phyloP scores from a whole-genome alignment of 768 basidiomycete genomes.

The Tylopilus balloui region DNA sequence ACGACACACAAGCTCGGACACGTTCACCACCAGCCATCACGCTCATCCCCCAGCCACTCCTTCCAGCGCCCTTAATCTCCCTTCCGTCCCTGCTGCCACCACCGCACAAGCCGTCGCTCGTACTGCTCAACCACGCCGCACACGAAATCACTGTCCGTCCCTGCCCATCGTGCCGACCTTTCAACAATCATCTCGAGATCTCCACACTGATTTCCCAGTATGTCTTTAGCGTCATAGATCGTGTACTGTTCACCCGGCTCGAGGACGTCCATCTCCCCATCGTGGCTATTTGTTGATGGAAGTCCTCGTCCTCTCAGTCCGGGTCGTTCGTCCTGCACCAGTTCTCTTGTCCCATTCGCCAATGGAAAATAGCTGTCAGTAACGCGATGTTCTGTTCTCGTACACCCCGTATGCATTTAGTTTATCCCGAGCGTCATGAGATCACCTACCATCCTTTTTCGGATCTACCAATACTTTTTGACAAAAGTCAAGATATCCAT shows the following conservation, averaged over 20 bases:
- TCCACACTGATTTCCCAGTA: slow-evolving; percentile 51
- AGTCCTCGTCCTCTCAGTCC: slow-evolving; percentile 6
- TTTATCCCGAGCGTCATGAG: slow-evolving; percentile 11
- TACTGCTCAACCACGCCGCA: slow-evolving; percentile 54
- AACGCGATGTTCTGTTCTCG: slow-evolving; percentile 28
- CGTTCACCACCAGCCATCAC: too few species aligned
- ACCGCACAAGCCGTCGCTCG: slow-evolving; percentile 57
- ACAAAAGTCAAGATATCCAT: slow-evolving; percentile 65
- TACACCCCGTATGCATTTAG: slow-evolving; percentile 6
- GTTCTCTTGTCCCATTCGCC: neutral
- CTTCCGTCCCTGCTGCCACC: slow-evolving; percentile 36
- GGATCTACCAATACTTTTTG: slow-evolving; percentile 45
- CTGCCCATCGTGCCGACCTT: slow-evolving; percentile 51
- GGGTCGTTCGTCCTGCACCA: neutral
- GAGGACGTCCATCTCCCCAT: slow-evolving; percentile 11
- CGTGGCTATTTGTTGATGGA: slow-evolving; percentile 8
- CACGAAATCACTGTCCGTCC: slow-evolving; percentile 51
- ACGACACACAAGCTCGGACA: too few species aligned
- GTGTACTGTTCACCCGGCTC: slow-evolving; percentile 58
- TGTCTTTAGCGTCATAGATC: slow-evolving; percentile 66
- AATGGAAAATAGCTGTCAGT: slow-evolving; percentile 43
- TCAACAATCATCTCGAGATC: slow-evolving; percentile 50
- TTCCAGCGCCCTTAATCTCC: slow-evolving; percentile 19
- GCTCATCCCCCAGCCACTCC: neutral
- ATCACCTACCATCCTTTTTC: slow-evolving; percentile 24